These are phyloP conservation scores for Capsicum chinense DNA, from an alignment of 257 asterid species.

Conservation along the genomic window DNA sequence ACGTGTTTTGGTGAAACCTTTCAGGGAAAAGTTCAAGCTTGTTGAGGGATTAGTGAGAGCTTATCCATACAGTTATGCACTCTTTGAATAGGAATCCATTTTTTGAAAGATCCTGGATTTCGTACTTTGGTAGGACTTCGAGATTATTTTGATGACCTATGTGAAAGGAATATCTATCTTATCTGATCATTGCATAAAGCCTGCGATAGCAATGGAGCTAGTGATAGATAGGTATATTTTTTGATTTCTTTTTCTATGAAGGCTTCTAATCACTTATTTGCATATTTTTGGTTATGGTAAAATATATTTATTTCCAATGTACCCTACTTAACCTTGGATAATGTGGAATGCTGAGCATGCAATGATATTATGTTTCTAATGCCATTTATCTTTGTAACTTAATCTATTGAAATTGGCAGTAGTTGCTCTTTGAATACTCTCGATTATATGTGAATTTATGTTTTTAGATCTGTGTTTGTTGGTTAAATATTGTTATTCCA, in stretches of 20 bases:
- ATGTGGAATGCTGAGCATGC: not conserved
- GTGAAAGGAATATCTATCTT: too few relatives aligned
- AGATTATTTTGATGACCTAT: too few relatives aligned
- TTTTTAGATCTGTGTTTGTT: conserved; percentile 40
- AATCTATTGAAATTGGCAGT: conserved; percentile 48
- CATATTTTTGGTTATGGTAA: not conserved
- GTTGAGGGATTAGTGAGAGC: too few relatives aligned
- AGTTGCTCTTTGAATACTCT: conserved; percentile 45
- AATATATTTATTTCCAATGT: not conserved
- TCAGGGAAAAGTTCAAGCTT: conserved; percentile 71
- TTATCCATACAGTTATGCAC: too few relatives aligned
- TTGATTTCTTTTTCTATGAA: not conserved
- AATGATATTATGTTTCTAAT: not conserved
- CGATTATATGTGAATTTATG: conserved; percentile 50
- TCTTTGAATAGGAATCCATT: too few relatives aligned
- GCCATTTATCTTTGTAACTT: conserved; percentile 46
- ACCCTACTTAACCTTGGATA: not conserved
- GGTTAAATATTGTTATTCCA: not conserved
- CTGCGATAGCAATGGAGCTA: too few relatives aligned
- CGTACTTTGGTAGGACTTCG: too few relatives aligned
- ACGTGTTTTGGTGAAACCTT: conserved; percentile 94
- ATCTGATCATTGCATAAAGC: too few relatives aligned
- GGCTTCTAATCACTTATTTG: not conserved
- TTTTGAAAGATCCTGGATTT: too few relatives aligned
- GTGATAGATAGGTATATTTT: conserved; percentile 52